A percentile compares a stretch with the other conserved stretches of the same genome.
phyloP scores from a whole-genome alignment of 441 rosid genomes.

The Pelargonium fulgidum region DNA sequence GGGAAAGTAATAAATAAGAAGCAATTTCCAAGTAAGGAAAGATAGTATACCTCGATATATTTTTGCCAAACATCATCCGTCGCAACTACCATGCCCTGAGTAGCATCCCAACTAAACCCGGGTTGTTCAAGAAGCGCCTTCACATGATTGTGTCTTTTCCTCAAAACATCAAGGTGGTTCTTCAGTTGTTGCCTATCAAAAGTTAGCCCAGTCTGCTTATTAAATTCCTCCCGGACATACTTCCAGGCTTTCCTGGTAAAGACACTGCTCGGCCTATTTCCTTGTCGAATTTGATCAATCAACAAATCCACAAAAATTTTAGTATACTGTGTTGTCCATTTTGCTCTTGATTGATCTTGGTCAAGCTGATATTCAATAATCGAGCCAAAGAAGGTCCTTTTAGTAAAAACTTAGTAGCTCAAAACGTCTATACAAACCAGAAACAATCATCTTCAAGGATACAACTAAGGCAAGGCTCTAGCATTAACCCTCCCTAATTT shows the following conservation, averaged over 20 bases:
- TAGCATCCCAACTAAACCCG: constrained; percentile 4
- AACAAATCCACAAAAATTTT: neutral
- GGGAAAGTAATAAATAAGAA: neutral
- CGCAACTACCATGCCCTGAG: neutral
- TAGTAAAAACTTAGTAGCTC: too few species aligned
- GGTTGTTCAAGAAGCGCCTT: constrained; percentile 1
- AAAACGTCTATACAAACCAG: too few species aligned
- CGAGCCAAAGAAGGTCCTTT: neutral
- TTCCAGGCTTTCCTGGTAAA: constrained; percentile 1
- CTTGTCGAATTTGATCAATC: neutral
- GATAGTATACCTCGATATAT: neutral
- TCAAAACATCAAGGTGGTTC: constrained; percentile 5
- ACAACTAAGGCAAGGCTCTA: neutral
- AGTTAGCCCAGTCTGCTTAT: constrained; percentile 4
- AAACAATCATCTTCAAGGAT: too few species aligned
- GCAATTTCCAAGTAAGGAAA: neutral
- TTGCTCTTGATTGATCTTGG: constrained; percentile 1
- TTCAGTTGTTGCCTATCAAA: constrained; percentile 1
- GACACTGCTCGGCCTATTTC: constrained; percentile 1
- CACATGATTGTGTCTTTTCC: constrained; percentile 4
- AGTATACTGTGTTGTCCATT: constrained; percentile 4
- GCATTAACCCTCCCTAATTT: neutral
- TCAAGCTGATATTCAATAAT: neutral
- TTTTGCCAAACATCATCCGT: constrained; percentile 3
- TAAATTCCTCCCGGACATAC: constrained; percentile 2